Evolutionary conservation across 148 eudicot genomes (phyloP), one percentile per base, ranked within the genome.

Genomic region (Vaccinium myrtillus): DNA sequence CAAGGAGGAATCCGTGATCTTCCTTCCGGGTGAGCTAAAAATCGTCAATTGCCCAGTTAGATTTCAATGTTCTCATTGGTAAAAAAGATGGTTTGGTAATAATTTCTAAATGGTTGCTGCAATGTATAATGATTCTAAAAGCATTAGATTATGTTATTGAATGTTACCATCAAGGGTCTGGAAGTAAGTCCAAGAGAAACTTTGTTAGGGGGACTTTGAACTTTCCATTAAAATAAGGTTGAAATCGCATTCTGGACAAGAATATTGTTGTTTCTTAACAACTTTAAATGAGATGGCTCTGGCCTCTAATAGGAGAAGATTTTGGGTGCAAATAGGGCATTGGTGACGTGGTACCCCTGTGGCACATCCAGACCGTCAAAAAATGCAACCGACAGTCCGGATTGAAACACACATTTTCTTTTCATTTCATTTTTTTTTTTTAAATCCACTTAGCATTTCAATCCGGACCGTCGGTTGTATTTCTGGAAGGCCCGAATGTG

Each of bases 1-100:
- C 12, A 93, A 90, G 85, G 95, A 93, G 84, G 95, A 93, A 82
- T 88, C 87, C 0, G 93, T 93, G 65, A 82, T 93, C 81, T 81
- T 91, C 83, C 94, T 93, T 84, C 95, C 95, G 49, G 95, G 95
- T 93, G 63, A 77, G 83, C 50, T 10, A 5, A 18, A 9, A 83
- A 21, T 50, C 18, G 8, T 23, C 54, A 1, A 27, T 69, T 14
- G 16, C 74, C 39, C 4, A 25, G 25, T 61, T 21, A 69, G 43
- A 69, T 12, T 69, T 69, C 74, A 69, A 27, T 15, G 9, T 0
- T 69, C 39, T 43, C 19, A 69, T 69, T 69, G 43, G 18, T 39
- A 4, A 69, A 27, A 69, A 5, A 0, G 16, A 5, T 25, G 25
- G 36, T 11, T 25, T 25, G 7, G 16, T 25, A 59, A 67, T 67